Conservation (phyloP, 371 early-diverging fungal genomes). For the Mortierella sp. region DNA sequence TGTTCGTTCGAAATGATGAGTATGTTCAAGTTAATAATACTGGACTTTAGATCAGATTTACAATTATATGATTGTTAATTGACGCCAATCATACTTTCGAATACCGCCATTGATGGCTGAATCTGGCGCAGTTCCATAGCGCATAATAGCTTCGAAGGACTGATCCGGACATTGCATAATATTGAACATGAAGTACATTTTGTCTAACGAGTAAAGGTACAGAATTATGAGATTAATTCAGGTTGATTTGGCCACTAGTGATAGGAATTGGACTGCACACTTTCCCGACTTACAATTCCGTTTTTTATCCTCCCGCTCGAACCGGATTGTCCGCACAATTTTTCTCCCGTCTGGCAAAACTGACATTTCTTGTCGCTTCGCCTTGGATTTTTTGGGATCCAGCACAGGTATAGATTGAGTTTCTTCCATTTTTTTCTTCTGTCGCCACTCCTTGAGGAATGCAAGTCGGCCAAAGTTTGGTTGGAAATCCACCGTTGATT, state of each 20-base stretch:
- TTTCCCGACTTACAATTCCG: constrained; percentile 61
- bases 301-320: constrained; percentile 64
- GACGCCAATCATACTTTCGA: constrained; percentile 59
- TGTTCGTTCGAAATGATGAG: background rate
- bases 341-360: constrained; percentile 64
- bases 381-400: constrained; percentile 68
- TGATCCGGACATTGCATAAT: constrained; percentile 61
- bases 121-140: constrained; percentile 69
- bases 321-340: constrained; percentile 69
- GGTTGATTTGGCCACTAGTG: background rate
- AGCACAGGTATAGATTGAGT: constrained; percentile 64
- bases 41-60: background rate
- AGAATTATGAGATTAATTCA: background rate
- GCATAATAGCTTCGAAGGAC: constrained; percentile 68
- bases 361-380: constrained; percentile 56
- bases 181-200: constrained; percentile 68
- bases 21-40: background rate
- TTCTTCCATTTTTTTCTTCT: constrained; percentile 62
- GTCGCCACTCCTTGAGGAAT: constrained; percentile 72
- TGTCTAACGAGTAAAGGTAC: constrained; percentile 49
- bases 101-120: constrained; percentile 71
- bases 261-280: constrained; percentile 27
- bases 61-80: background rate
- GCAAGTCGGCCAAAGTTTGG: constrained; percentile 70
- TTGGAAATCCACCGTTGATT: constrained; percentile 46